phyloP scores from a whole-genome alignment of 1,284 basidiomycete genomes.

The Malassezia furfur region DNA sequence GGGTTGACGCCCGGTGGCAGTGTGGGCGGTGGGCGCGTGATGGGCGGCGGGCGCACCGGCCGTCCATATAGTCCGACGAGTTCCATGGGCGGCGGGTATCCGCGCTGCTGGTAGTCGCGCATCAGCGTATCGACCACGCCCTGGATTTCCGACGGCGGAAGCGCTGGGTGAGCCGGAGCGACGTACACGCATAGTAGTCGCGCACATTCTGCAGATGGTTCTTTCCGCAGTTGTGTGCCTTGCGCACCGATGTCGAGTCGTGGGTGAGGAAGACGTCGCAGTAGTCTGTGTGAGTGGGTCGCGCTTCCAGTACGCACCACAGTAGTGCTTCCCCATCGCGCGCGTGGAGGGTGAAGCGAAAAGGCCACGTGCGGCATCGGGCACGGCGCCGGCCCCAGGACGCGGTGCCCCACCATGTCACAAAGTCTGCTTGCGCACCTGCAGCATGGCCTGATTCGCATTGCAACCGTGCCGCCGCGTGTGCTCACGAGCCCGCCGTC shows the following conservation, averaged over 20 bases:
- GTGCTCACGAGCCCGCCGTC: constrained; percentile 43
- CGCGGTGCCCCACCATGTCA: constrained; percentile 9
- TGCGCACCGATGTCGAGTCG: constrained; percentile 60
- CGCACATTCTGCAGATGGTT: constrained; percentile 93
- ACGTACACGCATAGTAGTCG: constrained; percentile 83
- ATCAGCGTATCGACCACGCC: constrained; percentile 93
- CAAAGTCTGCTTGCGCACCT: constrained; percentile 24
- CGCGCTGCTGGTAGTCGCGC: constrained; percentile 63
- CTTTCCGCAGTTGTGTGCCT: constrained; percentile 91
- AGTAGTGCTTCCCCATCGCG: constrained; percentile 44
- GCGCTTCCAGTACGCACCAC: constrained; percentile 17
- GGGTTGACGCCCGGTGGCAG: constrained; percentile 4
- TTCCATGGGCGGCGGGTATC: constrained; percentile 30
- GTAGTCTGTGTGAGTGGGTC: constrained; percentile 23
- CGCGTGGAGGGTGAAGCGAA: too few relatives aligned
- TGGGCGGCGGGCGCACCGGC: background rate
- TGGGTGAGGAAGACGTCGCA: constrained; percentile 47
- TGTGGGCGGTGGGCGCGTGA: background rate
- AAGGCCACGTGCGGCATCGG: background rate
- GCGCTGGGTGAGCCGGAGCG: constrained; percentile 53
- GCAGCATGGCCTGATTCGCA: constrained; percentile 38
- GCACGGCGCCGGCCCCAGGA: too few relatives aligned
- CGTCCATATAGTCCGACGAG: constrained; percentile 17
- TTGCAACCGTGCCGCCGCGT: constrained; percentile 35
- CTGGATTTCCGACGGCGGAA: constrained; percentile 92